A percentile compares a stretch with the other conserved stretches of the same genome.
Evolutionary conservation across 768 basidiomycete genomes (phyloP).

Genomic region (Termitomyces sp.): DNA sequence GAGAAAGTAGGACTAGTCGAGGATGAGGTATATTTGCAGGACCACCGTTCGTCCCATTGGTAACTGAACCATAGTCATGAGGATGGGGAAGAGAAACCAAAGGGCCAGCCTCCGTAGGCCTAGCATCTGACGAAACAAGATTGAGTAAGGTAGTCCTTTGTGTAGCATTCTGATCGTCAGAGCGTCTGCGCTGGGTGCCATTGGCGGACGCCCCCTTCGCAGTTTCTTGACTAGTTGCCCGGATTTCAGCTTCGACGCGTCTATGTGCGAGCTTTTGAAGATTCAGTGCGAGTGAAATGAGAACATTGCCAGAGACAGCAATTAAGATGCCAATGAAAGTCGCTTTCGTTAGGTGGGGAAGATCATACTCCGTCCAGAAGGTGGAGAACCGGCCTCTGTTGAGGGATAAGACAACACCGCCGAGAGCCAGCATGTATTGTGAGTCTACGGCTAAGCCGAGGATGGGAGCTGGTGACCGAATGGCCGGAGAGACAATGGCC

Average conservation of each 20-base stretch:
- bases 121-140: neutral
- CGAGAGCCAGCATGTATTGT: conserved; percentile 6
- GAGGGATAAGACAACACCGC: neutral
- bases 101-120: conserved; percentile 8
- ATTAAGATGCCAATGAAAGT: conserved; percentile 78
- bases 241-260: conserved; percentile 47
- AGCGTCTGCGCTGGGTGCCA: conserved; percentile 2
- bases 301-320: conserved; percentile 79
- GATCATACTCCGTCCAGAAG: conserved; percentile 29
- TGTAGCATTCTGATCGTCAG: conserved; percentile 21
- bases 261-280: conserved; percentile 90
- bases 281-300: conserved; percentile 90
- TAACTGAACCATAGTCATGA: conserved; percentile 15
- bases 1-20: conserved; percentile 25
- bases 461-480: neutral
- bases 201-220: neutral
- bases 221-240: conserved; percentile 5
- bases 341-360: conserved; percentile 53
- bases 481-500: neutral
- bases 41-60: neutral
- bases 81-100: conserved; percentile 15
- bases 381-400: conserved; percentile 5
- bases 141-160: neutral
- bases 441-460: conserved; percentile 1
- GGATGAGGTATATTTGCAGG: neutral